A percentile compares a stretch with the other conserved stretches of the same genome.
These are phyloP conservation scores for Xylogone sp. DNA, from an alignment of 2,329 filamentous ascomycete species.

Conservation along the genomic window DNA sequence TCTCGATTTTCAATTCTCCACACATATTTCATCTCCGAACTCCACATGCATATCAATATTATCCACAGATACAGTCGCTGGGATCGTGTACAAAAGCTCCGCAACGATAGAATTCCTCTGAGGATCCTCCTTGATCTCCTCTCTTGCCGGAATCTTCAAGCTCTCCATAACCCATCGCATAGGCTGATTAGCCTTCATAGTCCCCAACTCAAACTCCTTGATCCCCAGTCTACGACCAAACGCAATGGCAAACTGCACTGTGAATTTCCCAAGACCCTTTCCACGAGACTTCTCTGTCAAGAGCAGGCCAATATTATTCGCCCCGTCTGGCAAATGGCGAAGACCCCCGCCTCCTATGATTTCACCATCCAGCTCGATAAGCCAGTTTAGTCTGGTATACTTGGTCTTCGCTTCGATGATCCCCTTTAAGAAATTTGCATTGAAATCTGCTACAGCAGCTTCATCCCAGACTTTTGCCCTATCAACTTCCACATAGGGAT, in stretches of 20 bases:
- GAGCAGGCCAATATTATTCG: constrained; percentile 10
- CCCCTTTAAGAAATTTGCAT: constrained; percentile 6
- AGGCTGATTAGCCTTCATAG: constrained; percentile 16
- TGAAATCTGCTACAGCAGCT: constrained; percentile 6
- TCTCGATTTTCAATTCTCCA: background rate
- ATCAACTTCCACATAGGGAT: background rate
- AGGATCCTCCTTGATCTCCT: constrained; percentile 12
- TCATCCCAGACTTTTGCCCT: constrained; percentile 6
- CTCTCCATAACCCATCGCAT: constrained; percentile 12
- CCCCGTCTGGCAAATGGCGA: background rate
- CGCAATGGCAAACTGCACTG: constrained; percentile 11
- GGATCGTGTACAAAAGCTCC: constrained; percentile 5
- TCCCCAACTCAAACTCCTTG: constrained; percentile 3
- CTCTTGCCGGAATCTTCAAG: constrained; percentile 8
- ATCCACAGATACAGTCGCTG: background rate
- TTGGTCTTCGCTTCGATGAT: background rate
- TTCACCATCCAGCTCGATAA: constrained; percentile 1
- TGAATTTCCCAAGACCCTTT: constrained; percentile 10
- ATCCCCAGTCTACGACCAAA: constrained; percentile 11
- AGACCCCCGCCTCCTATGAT: constrained; percentile 1
- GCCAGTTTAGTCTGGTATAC: background rate
- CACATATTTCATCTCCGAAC: constrained; percentile 27
- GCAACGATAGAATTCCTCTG: constrained; percentile 13
- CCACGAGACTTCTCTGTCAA: constrained; percentile 11
- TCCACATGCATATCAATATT: constrained; percentile 4